A percentile compares a stretch with the other conserved stretches of the same genome.
Conservation (phyloP, 345 rosid genomes). For the Garcia nutans region DNA sequence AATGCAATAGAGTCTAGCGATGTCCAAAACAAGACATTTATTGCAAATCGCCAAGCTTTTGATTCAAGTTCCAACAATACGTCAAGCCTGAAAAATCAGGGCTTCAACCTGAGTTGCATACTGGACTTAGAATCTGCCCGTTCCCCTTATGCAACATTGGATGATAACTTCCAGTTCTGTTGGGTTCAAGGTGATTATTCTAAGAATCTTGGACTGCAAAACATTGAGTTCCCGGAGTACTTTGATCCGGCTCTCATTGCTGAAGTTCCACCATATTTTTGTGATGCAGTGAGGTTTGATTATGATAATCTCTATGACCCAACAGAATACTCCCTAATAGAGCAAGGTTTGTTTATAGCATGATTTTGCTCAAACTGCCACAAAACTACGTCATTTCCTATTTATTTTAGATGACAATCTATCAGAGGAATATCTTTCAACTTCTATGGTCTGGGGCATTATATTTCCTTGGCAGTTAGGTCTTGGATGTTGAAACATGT, state of each 20-base stretch:
- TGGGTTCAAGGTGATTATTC: slow-evolving; percentile 55
- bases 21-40: slow-evolving; percentile 30
- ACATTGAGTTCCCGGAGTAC: slow-evolving; percentile 42
- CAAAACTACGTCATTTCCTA: slow-evolving; percentile 10
- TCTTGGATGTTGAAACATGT: slow-evolving; percentile 30
- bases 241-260: slow-evolving; percentile 36
- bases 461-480: slow-evolving; percentile 19
- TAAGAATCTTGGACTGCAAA: slow-evolving; percentile 50
- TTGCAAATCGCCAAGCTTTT: slow-evolving; percentile 29
- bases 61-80: slow-evolving; percentile 36
- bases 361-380: slow-evolving; percentile 35
- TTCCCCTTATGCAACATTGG: slow-evolving; percentile 32
- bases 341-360: slow-evolving; percentile 67
- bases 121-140: slow-evolving; percentile 38
- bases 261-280: slow-evolving; percentile 53
- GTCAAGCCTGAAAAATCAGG: slow-evolving; percentile 37
- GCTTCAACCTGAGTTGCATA: slow-evolving; percentile 35
- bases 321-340: slow-evolving; percentile 53
- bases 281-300: slow-evolving; percentile 54
- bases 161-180: slow-evolving; percentile 47
- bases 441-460: slow-evolving; percentile 29
- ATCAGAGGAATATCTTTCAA: slow-evolving; percentile 16
- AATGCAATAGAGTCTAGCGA: slow-evolving; percentile 27
- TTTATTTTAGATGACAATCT: slow-evolving; percentile 25
- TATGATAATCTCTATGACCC: slow-evolving; percentile 54